Evolutionary conservation across 176 grass and related monocot genomes (phyloP).

Genomic region (Oryza officinalis): DNA sequence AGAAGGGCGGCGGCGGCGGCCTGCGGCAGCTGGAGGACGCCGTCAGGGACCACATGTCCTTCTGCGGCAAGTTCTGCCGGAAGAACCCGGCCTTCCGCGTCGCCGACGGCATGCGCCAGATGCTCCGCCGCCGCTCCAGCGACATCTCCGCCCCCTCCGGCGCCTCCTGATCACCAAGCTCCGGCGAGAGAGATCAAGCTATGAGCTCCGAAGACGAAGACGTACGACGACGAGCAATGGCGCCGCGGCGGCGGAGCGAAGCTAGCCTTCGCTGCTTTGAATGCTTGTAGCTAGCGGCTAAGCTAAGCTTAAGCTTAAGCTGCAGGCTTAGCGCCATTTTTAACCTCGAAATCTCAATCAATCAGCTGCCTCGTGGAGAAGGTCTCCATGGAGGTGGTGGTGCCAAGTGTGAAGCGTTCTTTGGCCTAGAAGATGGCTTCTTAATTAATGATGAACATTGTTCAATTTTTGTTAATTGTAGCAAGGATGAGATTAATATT

Average conservation of each 20-base stretch:
- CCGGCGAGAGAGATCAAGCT: neutral
- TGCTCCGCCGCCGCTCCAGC: slow-evolving; percentile 59
- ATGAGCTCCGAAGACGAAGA: neutral
- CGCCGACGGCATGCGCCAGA: slow-evolving; percentile 77
- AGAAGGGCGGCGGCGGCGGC: slow-evolving; percentile 37
- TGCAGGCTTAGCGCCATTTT: slow-evolving; percentile 15
- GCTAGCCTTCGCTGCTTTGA: too few species aligned
- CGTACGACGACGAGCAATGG: neutral
- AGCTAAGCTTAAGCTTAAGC: neutral
- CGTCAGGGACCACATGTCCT: slow-evolving; percentile 64
- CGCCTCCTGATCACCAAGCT: slow-evolving; percentile 7
- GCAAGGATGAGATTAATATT: neutral
- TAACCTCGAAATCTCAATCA: neutral
- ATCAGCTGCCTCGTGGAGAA: neutral
- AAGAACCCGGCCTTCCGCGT: slow-evolving; percentile 66
- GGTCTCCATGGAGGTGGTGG: neutral
- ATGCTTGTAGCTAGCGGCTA: slow-evolving; percentile 2
- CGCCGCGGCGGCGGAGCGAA: neutral
- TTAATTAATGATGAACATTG: neutral
- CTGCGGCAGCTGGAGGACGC: slow-evolving; percentile 50
- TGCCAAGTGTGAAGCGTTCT: slow-evolving; percentile 29
- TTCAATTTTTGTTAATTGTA: slow-evolving; percentile 19
- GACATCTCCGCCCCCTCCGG: slow-evolving; percentile 26
- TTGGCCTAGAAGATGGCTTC: slow-evolving; percentile 40
- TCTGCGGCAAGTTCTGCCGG: slow-evolving; percentile 59